A percentile compares a stretch with the other conserved stretches of the same genome.
Evolutionary conservation across 257 asterid genomes (phyloP).

Genomic region (Parsonsia alboflavescens): DNA sequence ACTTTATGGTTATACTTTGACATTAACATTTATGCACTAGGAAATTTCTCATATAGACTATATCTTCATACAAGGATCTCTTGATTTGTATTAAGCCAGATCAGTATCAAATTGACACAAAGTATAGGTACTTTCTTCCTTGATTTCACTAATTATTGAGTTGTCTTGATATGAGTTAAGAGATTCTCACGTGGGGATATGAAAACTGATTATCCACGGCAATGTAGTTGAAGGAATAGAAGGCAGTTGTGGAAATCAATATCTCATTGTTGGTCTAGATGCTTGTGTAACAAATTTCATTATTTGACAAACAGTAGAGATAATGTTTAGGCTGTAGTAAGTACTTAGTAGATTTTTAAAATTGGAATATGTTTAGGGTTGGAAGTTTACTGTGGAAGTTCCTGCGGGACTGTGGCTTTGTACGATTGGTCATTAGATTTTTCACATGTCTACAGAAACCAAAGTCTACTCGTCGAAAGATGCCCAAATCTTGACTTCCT

Average conservation of each 20-base stretch:
- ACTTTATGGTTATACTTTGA: neutral
- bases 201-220: neutral
- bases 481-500: neutral
- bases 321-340: neutral
- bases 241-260: neutral
- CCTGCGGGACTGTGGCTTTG: neutral
- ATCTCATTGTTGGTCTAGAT: neutral
- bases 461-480: neutral
- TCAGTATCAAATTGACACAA: too few species aligned
- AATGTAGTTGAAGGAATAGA: neutral
- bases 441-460: conserved; percentile 4
- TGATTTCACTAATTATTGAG: too few species aligned
- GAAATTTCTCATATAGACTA: too few species aligned
- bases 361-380: neutral
- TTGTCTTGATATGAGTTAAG: too few species aligned
- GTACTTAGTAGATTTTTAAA: neutral
- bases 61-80: too few species aligned
- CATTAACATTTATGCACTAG: neutral
- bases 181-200: too few species aligned
- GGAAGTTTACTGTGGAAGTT: neutral
- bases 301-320: neutral
- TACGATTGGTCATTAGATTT: neutral
- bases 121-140: too few species aligned
- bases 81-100: too few species aligned
- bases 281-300: conserved; percentile 3